Conservation (phyloP, 768 basidiomycete species). For the Crucibulum laeve region DNA sequence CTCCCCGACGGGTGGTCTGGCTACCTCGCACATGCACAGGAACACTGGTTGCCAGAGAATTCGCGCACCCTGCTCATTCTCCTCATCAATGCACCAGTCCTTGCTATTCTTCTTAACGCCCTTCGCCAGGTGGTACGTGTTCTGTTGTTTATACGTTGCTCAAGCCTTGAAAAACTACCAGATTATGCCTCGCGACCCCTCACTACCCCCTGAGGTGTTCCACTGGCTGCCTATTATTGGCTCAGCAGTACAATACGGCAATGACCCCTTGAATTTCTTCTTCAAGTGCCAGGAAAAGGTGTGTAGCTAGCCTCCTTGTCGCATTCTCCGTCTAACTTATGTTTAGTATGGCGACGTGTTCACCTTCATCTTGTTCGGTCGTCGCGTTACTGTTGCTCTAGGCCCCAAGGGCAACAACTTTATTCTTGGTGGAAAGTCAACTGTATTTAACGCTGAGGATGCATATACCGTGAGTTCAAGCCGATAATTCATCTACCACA, state of each 20-base stretch:
- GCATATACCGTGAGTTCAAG: slow-evolving; percentile 74
- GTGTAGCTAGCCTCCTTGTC: slow-evolving; percentile 5
- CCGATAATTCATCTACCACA: background rate
- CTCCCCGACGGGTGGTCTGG: slow-evolving; percentile 39
- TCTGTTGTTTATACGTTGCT: slow-evolving; percentile 1
- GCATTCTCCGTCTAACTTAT: background rate
- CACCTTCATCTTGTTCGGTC: slow-evolving; percentile 88
- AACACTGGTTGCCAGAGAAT: slow-evolving; percentile 28
- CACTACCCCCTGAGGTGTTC: slow-evolving; percentile 87
- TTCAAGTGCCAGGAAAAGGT: slow-evolving; percentile 77
- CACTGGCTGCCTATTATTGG: slow-evolving; percentile 90
- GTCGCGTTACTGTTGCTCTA: slow-evolving; percentile 86
- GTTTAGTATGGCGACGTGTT: slow-evolving; percentile 93
- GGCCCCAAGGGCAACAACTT: slow-evolving; percentile 93
- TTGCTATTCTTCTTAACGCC: slow-evolving; percentile 70
- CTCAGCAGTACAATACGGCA: slow-evolving; percentile 84
- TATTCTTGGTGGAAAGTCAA: slow-evolving; percentile 89
- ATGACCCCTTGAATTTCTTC: slow-evolving; percentile 90
- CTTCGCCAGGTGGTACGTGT: slow-evolving; percentile 72
- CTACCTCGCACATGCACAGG: slow-evolving; percentile 36
- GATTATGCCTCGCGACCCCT: slow-evolving; percentile 65
- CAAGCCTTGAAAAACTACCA: slow-evolving; percentile 18
- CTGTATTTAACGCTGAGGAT: slow-evolving; percentile 91
- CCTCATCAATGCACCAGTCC: slow-evolving; percentile 64
- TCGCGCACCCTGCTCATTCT: slow-evolving; percentile 36